Conservation (phyloP, 2,329 filamentous ascomycete species). For the Emergomyces orientalis region DNA sequence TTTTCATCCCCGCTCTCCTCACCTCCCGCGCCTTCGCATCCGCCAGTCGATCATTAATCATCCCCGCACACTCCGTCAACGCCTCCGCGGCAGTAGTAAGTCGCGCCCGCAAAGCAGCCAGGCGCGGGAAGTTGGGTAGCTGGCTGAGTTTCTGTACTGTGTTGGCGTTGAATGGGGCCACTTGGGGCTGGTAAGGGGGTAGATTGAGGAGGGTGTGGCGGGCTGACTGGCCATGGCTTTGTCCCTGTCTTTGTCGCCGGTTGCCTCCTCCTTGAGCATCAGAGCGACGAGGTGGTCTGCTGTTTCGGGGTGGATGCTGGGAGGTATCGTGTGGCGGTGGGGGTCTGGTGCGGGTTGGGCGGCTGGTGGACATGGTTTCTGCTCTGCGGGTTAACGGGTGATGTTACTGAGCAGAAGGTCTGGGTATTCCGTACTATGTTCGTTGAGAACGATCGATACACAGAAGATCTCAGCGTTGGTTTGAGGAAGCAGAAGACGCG, state of each 20-base stretch:
- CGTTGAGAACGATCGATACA: too few relatives aligned
- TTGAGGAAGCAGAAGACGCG: slow-evolving; percentile 7
- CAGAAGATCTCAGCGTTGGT: too few relatives aligned
- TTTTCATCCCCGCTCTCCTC: slow-evolving; percentile 12
- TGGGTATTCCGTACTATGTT: too few relatives aligned
- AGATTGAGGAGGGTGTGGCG: slow-evolving; percentile 22
- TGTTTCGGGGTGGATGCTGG: neutral
- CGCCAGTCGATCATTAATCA: slow-evolving; percentile 47
- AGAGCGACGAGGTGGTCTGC: neutral
- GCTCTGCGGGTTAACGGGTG: neutral
- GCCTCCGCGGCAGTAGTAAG: slow-evolving; percentile 38
- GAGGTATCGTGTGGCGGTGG: neutral
- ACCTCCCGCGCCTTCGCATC: slow-evolving; percentile 33
- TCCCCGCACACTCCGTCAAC: slow-evolving; percentile 43
- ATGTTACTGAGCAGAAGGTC: neutral
- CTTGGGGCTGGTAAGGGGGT: slow-evolving; percentile 46
- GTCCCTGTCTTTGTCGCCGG: neutral
- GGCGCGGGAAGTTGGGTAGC: slow-evolving; percentile 35
- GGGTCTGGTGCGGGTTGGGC: neutral
- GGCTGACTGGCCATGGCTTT: neutral
- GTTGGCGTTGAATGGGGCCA: slow-evolving; percentile 41
- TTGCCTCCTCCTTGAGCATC: neutral
- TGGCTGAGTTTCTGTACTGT: slow-evolving; percentile 40
- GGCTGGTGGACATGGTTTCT: neutral
- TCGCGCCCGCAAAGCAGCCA: slow-evolving; percentile 41